Conservation (phyloP, 257 asterid genomes). For the Nicotiana knightiana region DNA sequence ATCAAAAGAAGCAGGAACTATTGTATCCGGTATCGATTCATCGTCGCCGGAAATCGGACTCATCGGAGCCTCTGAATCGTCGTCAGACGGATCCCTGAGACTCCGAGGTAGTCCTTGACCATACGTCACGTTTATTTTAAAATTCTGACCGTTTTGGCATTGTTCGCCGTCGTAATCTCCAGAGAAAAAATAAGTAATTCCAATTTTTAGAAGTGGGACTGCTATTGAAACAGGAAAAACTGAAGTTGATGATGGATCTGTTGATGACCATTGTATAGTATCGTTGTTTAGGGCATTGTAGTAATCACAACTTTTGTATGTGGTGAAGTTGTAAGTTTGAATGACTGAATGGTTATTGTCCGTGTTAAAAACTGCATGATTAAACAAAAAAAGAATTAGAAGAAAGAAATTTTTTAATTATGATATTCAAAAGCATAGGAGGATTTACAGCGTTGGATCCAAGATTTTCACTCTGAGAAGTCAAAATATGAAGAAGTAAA, state of each 20-base stretch:
- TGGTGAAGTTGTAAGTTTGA: slow-evolving; percentile 66
- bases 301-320: slow-evolving; percentile 48
- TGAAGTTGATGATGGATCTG: slow-evolving; percentile 57
- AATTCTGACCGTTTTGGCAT: slow-evolving; percentile 55
- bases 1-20: slow-evolving; percentile 68
- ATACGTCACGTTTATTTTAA: slow-evolving; percentile 47
- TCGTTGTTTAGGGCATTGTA: slow-evolving; percentile 45
- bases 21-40: slow-evolving; percentile 61
- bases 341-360: slow-evolving; percentile 81
- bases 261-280: slow-evolving; percentile 56
- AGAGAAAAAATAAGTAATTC: slow-evolving; percentile 64
- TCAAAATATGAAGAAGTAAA: too few relatives aligned
- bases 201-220: slow-evolving; percentile 52
- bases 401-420: not conserved
- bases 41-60: slow-evolving; percentile 49
- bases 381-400: not conserved
- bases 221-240: slow-evolving; percentile 33
- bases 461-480: too few relatives aligned
- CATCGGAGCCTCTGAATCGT: slow-evolving; percentile 39
- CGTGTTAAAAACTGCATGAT: slow-evolving; percentile 66
- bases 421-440: not conserved
- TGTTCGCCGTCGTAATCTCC: slow-evolving; percentile 89
- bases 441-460: not conserved
- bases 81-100: slow-evolving; percentile 28
- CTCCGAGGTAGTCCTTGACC: slow-evolving; percentile 71